Conservation (phyloP, 768 basidiomycete genomes). For the Kwoniella heveanensis region DNA sequence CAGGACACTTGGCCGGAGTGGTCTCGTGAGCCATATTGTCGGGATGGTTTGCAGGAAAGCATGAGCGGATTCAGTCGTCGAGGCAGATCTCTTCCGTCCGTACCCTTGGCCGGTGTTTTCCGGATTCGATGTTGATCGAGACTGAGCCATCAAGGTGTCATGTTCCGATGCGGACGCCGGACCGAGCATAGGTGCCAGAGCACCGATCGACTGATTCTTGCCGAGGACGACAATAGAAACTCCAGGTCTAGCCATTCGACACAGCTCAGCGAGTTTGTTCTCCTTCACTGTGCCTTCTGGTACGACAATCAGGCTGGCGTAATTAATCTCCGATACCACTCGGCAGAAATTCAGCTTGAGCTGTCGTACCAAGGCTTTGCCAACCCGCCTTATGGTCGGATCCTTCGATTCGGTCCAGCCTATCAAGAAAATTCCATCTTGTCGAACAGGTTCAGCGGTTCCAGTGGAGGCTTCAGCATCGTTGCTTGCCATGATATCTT, state of each 20-base stretch:
- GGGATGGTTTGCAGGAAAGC: slow-evolving; percentile 18
- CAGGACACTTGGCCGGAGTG: slow-evolving; percentile 38
- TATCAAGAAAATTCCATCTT: slow-evolving; percentile 32
- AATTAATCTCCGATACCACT: slow-evolving; percentile 33
- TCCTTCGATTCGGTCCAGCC: slow-evolving; percentile 32
- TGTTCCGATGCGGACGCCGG: slow-evolving; percentile 10
- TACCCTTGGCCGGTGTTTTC: neutral
- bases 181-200: slow-evolving; percentile 4
- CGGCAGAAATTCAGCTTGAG: slow-evolving; percentile 41
- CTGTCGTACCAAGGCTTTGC: slow-evolving; percentile 38
- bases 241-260: slow-evolving; percentile 23
- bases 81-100: slow-evolving; percentile 1
- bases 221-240: slow-evolving; percentile 34
- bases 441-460: slow-evolving; percentile 7
- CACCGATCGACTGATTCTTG: slow-evolving; percentile 19
- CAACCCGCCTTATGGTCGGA: slow-evolving; percentile 27
- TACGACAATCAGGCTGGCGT: slow-evolving; percentile 39
- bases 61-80: slow-evolving; percentile 1
- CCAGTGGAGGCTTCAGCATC: neutral
- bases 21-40: slow-evolving; percentile 24
- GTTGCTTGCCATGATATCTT: slow-evolving; percentile 18
- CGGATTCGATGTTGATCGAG: neutral
- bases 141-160: neutral
- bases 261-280: slow-evolving; percentile 24
- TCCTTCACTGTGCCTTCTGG: slow-evolving; percentile 23